These are phyloP conservation scores for Coriaria nepalensis DNA, from an alignment of 306 rosid species.

Conservation along the genomic window DNA sequence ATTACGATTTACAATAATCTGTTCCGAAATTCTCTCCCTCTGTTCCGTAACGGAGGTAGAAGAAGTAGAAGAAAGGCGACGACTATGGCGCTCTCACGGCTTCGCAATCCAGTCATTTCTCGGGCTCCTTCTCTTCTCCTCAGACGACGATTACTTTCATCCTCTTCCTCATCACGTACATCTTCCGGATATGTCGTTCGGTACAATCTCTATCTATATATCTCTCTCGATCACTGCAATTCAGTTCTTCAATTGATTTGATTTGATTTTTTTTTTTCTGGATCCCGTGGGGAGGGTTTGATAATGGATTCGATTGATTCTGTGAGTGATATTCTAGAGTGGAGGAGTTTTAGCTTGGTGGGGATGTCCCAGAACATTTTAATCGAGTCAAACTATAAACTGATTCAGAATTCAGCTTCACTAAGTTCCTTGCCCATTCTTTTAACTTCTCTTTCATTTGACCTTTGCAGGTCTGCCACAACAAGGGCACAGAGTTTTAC, in stretches of 20 bases:
- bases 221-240: neutral
- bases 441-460: no score
- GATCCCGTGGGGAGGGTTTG: no score
- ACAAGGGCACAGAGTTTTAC: conserved; percentile 22
- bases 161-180: conserved; percentile 18
- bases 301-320: no score
- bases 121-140: conserved; percentile 34
- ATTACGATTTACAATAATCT: neutral
- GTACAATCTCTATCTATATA: no score
- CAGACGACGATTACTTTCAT: conserved; percentile 43
- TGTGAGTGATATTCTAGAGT: no score
- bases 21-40: conserved; percentile 1
- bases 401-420: no score
- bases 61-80: no score
- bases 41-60: conserved; percentile 6
- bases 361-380: no score
- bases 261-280: no score
- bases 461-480: conserved; percentile 30
- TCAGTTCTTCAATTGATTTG: neutral
- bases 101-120: conserved; percentile 60
- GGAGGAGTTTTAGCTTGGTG: no score
- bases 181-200: conserved; percentile 49
- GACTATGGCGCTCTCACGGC: conserved; percentile 75
- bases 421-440: no score
- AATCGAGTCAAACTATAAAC: no score